These are phyloP conservation scores for Penicillium chermesinum DNA, from an alignment of 495 filamentous ascomycete genomes.

Conservation along the genomic window DNA sequence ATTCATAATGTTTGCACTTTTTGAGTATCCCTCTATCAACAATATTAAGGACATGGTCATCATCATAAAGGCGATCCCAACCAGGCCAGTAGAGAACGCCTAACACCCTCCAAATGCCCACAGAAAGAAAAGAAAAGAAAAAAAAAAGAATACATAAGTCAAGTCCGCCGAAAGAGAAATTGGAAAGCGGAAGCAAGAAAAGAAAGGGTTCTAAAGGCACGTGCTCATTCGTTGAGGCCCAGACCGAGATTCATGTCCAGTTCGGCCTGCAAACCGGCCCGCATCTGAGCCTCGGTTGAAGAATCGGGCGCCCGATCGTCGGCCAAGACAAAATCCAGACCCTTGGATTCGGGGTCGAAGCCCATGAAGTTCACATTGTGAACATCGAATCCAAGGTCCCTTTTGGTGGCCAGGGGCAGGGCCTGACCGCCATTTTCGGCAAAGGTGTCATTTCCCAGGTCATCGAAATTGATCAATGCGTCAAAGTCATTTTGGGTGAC, in stretches of 20 bases:
- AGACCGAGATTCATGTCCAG: constrained; percentile 33
- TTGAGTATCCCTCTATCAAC: constrained; percentile 5
- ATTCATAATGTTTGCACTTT: constrained; percentile 8
- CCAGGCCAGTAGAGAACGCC: constrained; percentile 1
- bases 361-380: constrained; percentile 25
- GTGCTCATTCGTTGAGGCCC: constrained; percentile 16
- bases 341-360: constrained; percentile 30
- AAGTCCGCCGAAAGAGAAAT: too few relatives aligned
- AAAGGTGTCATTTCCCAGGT: constrained; percentile 37
- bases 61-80: constrained; percentile 4
- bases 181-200: too few relatives aligned
- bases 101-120: not conserved
- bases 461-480: constrained; percentile 45
- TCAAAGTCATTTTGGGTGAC: constrained; percentile 49
- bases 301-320: constrained; percentile 8
- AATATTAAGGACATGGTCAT: constrained; percentile 10
- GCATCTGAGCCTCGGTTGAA: constrained; percentile 17
- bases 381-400: constrained; percentile 24
- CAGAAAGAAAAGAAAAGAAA: constrained; percentile 5
- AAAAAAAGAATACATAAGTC: constrained; percentile 3
- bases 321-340: constrained; percentile 21
- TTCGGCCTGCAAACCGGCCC: constrained; percentile 16
- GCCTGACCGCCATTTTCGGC: constrained; percentile 22
- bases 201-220: constrained; percentile 6
- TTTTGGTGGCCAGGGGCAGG: constrained; percentile 12